A percentile compares a stretch with the other conserved stretches of the same genome.
phyloP scores from a whole-genome alignment of 2,329 filamentous ascomycete species.

The Fusarium verticillioides region DNA sequence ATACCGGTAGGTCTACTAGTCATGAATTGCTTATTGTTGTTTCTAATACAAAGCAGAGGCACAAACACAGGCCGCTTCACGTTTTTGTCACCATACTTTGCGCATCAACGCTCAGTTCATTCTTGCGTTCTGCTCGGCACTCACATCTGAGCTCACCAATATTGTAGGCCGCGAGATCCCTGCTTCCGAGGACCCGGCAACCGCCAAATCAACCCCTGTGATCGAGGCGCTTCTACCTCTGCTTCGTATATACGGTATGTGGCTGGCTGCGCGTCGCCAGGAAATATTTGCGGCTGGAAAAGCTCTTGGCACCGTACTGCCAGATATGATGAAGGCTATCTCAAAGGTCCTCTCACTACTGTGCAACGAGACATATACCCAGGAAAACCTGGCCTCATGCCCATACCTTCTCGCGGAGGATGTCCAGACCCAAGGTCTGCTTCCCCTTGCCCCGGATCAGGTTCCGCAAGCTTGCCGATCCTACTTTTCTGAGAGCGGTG shows the following conservation, averaged over 20 bases:
- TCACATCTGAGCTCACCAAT: conserved; percentile 76
- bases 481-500: conserved; percentile 49
- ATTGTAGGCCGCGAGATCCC: conserved; percentile 40
- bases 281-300: conserved; percentile 60
- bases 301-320: conserved; percentile 58
- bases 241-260: conserved; percentile 64
- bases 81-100: conserved; percentile 73
- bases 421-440: conserved; percentile 57
- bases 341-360: conserved; percentile 61
- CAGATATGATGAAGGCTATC: conserved; percentile 59
- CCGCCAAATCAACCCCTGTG: conserved; percentile 49
- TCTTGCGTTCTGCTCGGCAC: conserved; percentile 74
- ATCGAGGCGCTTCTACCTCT: conserved; percentile 61
- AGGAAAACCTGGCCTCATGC: conserved; percentile 52
- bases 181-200: conserved; percentile 38
- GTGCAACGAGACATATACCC: conserved; percentile 56
- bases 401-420: conserved; percentile 66
- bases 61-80: conserved; percentile 57
- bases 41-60: conserved; percentile 52
- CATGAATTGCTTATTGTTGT: neutral
- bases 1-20: conserved; percentile 47
- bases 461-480: conserved; percentile 55
- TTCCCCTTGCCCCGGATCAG: conserved; percentile 53
- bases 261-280: conserved; percentile 60
- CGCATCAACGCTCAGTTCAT: conserved; percentile 84